These are phyloP conservation scores for Boletus insuetus DNA, from an alignment of 768 basidiomycete genomes.

Conservation along the genomic window DNA sequence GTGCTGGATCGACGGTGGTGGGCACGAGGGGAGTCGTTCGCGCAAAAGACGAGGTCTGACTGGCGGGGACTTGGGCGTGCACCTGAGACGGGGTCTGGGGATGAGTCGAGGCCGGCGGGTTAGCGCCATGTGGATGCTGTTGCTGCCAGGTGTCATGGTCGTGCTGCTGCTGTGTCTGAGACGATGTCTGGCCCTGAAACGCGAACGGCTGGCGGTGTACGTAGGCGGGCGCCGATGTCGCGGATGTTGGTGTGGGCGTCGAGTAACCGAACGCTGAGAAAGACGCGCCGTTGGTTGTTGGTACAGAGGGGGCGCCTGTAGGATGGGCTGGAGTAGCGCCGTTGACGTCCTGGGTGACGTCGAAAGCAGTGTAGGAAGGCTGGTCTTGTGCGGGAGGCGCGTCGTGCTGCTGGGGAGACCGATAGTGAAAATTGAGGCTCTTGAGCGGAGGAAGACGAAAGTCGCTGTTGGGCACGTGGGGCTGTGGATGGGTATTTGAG, in stretches of 20 bases:
- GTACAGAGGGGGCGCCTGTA: not conserved
- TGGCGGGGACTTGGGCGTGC: slow-evolving; percentile 8
- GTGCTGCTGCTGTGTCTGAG: slow-evolving; percentile 22
- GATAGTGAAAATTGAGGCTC: slow-evolving; percentile 63
- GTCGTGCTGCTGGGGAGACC: slow-evolving; percentile 29
- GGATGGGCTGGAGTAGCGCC: not conserved
- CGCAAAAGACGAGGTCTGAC: slow-evolving; percentile 20
- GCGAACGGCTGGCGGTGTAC: slow-evolving; percentile 20
- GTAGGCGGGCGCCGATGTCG: slow-evolving; percentile 19
- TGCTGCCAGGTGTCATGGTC: slow-evolving; percentile 25
- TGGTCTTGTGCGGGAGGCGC: slow-evolving; percentile 9
- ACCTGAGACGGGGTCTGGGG: slow-evolving; percentile 20
- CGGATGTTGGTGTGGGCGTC: slow-evolving; percentile 23
- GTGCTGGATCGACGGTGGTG: slow-evolving; percentile 24
- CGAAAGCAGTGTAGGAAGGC: slow-evolving; percentile 9
- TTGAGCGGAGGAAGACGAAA: slow-evolving; percentile 69
- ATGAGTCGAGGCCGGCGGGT: slow-evolving; percentile 10
- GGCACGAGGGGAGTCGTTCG: slow-evolving; percentile 30
- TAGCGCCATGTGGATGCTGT: slow-evolving; percentile 18
- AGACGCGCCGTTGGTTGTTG: slow-evolving; percentile 14
- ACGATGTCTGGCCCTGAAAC: slow-evolving; percentile 17
- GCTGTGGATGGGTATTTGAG: slow-evolving; percentile 33
- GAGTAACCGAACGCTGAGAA: slow-evolving; percentile 21
- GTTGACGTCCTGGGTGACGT: slow-evolving; percentile 23
- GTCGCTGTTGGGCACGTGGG: slow-evolving; percentile 40